Conservation (phyloP, 345 rosid genomes). For the Brassica cretica region DNA sequence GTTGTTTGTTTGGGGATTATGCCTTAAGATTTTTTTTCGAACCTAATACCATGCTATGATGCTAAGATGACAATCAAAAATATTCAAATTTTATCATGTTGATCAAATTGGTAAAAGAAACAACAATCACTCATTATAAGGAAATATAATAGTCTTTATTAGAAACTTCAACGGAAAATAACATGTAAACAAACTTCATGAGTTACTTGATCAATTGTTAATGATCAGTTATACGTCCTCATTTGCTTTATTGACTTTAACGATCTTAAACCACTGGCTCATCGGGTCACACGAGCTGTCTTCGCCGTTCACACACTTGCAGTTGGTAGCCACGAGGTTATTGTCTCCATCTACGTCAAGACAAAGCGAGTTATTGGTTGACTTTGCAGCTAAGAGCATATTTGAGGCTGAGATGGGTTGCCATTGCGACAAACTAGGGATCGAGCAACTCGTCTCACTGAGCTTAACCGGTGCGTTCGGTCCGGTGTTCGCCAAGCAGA, state of each 20-base stretch:
- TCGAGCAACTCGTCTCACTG: slow-evolving; percentile 46
- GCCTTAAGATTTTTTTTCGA: background rate
- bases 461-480: slow-evolving; percentile 46
- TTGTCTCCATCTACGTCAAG: slow-evolving; percentile 63
- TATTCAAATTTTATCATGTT: background rate
- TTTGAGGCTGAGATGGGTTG: slow-evolving; percentile 66
- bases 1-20: background rate
- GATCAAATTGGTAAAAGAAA: background rate
- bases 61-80: background rate
- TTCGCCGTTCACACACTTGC: slow-evolving; percentile 53
- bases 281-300: slow-evolving; percentile 60
- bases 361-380: slow-evolving; percentile 57
- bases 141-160: background rate
- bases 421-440: slow-evolving; percentile 55
- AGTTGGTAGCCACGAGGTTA: slow-evolving; percentile 44
- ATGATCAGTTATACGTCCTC: background rate
- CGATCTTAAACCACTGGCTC: slow-evolving; percentile 83
- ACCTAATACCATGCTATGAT: background rate
- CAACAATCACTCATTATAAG: background rate
- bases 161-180: background rate
- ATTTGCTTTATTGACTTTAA: slow-evolving; percentile 45
- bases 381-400: slow-evolving; percentile 67
- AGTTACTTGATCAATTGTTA: background rate
- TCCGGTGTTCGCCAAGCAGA: slow-evolving; percentile 63
- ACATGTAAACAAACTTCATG: background rate